Evolutionary conservation across 495 filamentous ascomycete genomes (phyloP), one percentile per base, ranked within the genome.

Genomic region (Hyaloscypha finlandica): DNA sequence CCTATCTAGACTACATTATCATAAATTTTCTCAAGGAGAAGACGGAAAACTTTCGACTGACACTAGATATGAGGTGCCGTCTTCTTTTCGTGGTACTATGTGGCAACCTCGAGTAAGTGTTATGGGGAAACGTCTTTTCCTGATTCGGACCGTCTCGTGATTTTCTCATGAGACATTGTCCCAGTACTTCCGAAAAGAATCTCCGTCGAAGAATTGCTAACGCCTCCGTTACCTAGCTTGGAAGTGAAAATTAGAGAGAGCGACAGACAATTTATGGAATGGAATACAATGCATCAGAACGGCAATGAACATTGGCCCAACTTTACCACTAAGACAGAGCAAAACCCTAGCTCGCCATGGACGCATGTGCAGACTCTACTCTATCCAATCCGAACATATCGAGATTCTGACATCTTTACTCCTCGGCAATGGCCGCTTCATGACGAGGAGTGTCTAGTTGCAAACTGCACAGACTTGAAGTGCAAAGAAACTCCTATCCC

Each of bases 1-100:
- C 78, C 22, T 72, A 66, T n/a, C 70, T 81, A 0, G 79, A 81
- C 55, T 54, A 71, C 4, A 71, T 71, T 55, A 68, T 80, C n/a
- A 42, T 71, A 29, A 33, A 45, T 1, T 70, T 64, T 45, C 39
- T 70, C 6, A 32, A 22, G 1, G 45, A 69, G 11, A 69, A 65
- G 45, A 48, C 11, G 11, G 20, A 56, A 1, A 69, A 63, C 25
- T 29, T 12, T 11, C 33, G 51, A 6, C 33, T 65, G 4, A 69
- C 68, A 48, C 6, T 66, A 19, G 68, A 69, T 33, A 67, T 67
- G 64, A 52, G 63, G 16, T 59, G 55, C 20, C 25, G 64, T 30
- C 59, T 67, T 25, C 64, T 70, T 3, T 67, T 67, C 25, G 31
- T 67, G 12, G 33, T 70, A 12, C 64, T 70, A 1, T 37, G 61